Percentiles rank a stretch among this genome's conserved stretches.
phyloP scores from a whole-genome alignment of 768 basidiomycete genomes.

The Mycena rosella region DNA sequence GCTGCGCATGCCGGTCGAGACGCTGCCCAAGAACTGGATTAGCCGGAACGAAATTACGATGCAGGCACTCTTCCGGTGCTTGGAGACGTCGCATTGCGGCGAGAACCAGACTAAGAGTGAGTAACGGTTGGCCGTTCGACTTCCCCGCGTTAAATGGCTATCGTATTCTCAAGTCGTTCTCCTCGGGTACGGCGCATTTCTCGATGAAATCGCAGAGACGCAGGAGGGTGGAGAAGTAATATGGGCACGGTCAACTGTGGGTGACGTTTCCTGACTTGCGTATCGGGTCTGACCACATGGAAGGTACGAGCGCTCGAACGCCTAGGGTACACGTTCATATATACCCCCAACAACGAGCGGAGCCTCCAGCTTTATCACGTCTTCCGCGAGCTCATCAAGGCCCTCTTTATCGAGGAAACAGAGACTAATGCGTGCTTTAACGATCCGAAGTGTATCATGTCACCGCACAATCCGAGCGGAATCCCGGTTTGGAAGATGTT shows the following conservation, averaged over 20 bases:
- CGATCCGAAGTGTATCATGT: constrained; percentile 3
- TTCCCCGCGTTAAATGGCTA: background rate
- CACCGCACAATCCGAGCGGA: constrained; percentile 43
- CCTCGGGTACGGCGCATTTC: constrained; percentile 33
- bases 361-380: constrained; percentile 46
- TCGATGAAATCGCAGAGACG: constrained; percentile 40
- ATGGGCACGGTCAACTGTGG: constrained; percentile 48
- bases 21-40: constrained; percentile 14
- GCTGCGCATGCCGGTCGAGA: constrained; percentile 4
- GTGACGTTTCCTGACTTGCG: constrained; percentile 7
- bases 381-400: constrained; percentile 51
- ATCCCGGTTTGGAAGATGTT: constrained; percentile 56
- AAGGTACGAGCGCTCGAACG: constrained; percentile 41
- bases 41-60: constrained; percentile 17
- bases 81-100: constrained; percentile 43
- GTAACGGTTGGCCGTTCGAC: background rate
- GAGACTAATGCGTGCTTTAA: constrained; percentile 15
- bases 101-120: constrained; percentile 47
- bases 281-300: background rate
- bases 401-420: constrained; percentile 19
- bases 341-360: constrained; percentile 38
- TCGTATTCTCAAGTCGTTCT: background rate
- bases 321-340: constrained; percentile 33
- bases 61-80: constrained; percentile 37
- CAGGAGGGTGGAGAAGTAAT: constrained; percentile 47